A percentile compares a stretch with the other conserved stretches of the same genome.
Evolutionary conservation across 305 asterid species (phyloP).

Genomic region (Rubia tinctorum): DNA sequence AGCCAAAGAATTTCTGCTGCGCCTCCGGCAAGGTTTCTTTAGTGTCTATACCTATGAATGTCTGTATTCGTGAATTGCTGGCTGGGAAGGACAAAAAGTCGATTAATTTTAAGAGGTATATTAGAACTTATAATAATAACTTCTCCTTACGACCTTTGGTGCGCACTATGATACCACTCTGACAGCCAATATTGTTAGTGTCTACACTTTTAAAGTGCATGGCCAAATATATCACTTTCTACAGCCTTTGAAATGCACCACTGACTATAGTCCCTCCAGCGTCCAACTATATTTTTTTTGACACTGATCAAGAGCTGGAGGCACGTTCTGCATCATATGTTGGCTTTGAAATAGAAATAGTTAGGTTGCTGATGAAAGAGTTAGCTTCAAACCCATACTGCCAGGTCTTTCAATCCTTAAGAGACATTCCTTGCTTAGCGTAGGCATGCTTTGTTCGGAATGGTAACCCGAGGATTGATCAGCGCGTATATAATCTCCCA

Average conservation of each 20-base stretch:
- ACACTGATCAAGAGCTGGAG: neutral
- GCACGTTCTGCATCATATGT: neutral
- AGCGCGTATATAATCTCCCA: neutral
- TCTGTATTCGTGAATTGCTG: neutral
- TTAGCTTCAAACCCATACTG: neutral
- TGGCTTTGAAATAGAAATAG: neutral
- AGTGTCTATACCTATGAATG: neutral
- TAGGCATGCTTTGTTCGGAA: neutral
- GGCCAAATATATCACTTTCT: too few relatives aligned
- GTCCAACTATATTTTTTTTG: neutral
- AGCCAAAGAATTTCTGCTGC: too few relatives aligned
- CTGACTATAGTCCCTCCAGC: too few relatives aligned
- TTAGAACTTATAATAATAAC: too few relatives aligned
- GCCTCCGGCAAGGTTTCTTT: neutral
- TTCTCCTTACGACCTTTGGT: too few relatives aligned
- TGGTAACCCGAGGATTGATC: neutral
- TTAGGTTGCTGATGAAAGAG: neutral
- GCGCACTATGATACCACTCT: too few relatives aligned
- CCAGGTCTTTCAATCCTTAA: neutral
- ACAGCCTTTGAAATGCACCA: too few relatives aligned
- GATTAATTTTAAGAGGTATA: too few relatives aligned
- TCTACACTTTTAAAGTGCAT: too few relatives aligned
- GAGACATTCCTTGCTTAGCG: neutral
- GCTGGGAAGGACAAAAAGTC: too few relatives aligned
- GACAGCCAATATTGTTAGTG: too few relatives aligned